A percentile compares a stretch with the other conserved stretches of the same genome.
phyloP scores from a whole-genome alignment of 441 rosid genomes.

The Populus tomentosa region DNA sequence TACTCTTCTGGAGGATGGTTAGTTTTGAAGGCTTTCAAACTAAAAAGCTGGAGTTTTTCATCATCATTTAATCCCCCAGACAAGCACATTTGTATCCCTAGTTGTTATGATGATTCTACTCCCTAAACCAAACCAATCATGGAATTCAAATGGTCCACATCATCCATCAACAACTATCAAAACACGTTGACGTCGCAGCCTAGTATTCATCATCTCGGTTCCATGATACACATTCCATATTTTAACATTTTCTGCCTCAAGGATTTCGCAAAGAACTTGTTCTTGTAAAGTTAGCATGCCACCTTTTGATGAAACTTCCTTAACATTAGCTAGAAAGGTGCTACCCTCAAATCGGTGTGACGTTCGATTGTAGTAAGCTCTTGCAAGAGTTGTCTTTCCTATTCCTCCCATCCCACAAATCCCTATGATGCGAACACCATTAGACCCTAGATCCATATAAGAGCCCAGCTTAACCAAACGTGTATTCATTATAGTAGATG shows the following conservation, averaged over 20 bases:
- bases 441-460: slow-evolving; percentile 3
- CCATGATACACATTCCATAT: slow-evolving; percentile 13
- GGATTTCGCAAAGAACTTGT: slow-evolving; percentile 9
- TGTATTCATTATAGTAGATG: slow-evolving; percentile 13
- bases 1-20: background rate
- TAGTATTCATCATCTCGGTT: background rate
- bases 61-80: background rate
- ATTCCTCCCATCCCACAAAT: slow-evolving; percentile 50
- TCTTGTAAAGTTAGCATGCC: slow-evolving; percentile 2
- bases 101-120: background rate
- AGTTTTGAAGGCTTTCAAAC: background rate
- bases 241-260: background rate
- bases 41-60: background rate
- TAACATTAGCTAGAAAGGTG: slow-evolving; percentile 11
- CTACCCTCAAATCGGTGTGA: slow-evolving; percentile 15
- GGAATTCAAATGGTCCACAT: background rate
- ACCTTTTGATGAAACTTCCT: slow-evolving; percentile 1
- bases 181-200: background rate
- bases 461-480: slow-evolving; percentile 25
- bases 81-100: background rate
- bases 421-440: slow-evolving; percentile 32
- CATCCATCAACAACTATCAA: slow-evolving; percentile 7
- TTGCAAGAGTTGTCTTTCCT: slow-evolving; percentile 17
- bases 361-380: background rate
- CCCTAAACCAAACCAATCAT: background rate